Percentiles rank a stretch among this genome's conserved stretches.
phyloP scores from a whole-genome alignment of 2,329 filamentous ascomycete species.

The Botrytis fragariae region DNA sequence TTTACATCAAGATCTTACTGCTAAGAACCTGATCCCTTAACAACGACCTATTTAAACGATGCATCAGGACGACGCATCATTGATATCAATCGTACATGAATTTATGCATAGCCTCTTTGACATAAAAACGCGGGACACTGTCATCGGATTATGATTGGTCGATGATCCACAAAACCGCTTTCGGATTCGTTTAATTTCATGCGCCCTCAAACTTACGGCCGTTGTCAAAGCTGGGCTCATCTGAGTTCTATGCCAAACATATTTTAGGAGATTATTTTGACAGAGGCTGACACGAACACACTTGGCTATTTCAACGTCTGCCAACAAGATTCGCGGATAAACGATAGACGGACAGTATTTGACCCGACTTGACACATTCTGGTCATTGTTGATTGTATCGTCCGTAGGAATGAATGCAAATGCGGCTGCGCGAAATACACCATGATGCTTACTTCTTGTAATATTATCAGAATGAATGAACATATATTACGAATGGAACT shows the following conservation, averaged over 20 bases:
- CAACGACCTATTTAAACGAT: not conserved
- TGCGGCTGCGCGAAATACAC: not conserved
- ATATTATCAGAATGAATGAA: not conserved
- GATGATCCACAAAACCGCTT: not conserved
- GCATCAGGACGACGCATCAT: not conserved
- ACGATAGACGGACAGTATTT: not conserved
- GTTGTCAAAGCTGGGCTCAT: not conserved
- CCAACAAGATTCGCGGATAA: not conserved
- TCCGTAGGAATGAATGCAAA: not conserved
- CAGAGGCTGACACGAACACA: not conserved
- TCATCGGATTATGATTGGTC: not conserved
- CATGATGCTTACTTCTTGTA: not conserved
- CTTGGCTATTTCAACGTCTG: not conserved
- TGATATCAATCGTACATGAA: not conserved
- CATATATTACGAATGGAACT: not conserved
- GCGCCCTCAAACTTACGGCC: not conserved
- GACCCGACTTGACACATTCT: not conserved
- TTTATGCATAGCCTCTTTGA: not conserved
- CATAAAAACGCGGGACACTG: not conserved
- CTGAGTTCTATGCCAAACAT: not conserved
- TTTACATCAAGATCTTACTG: not conserved
- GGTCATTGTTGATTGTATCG: not conserved
- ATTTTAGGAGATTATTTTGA: not conserved
- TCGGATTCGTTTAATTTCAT: not conserved
- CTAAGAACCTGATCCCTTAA: not conserved